phyloP scores from a whole-genome alignment of 2,329 filamentous ascomycete species.

The Cercospora sp. region DNA sequence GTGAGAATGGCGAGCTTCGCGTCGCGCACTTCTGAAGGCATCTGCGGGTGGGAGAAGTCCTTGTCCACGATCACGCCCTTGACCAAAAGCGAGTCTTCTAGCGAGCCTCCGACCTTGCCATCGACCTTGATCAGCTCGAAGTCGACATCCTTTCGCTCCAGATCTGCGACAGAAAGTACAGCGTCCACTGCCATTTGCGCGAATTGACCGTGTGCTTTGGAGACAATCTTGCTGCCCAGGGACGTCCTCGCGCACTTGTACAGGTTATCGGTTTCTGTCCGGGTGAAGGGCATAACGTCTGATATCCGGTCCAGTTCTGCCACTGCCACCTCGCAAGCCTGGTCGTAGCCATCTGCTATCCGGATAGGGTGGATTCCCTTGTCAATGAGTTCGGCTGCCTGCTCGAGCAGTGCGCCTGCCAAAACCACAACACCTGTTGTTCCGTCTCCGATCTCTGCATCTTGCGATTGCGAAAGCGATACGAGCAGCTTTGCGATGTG shows the following conservation, averaged over 20 bases:
- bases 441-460: conserved; percentile 97
- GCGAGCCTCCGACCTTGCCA: conserved; percentile 89
- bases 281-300: conserved; percentile 83
- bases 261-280: conserved; percentile 77
- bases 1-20: conserved; percentile 97
- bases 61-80: conserved; percentile 99
- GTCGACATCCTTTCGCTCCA: conserved; percentile 95
- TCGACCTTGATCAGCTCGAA: conserved; percentile 99
- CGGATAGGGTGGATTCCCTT: conserved; percentile 99
- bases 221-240: conserved; percentile 97
- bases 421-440: conserved; percentile 97
- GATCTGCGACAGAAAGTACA: conserved; percentile 90
- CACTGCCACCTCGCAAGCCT: conserved; percentile 95
- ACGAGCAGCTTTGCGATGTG: conserved; percentile 96
- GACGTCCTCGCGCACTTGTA: conserved; percentile 94
- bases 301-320: conserved; percentile 90
- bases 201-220: conserved; percentile 97
- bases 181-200: conserved; percentile 96
- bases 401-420: conserved; percentile 90
- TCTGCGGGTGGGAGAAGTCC: conserved; percentile 98
- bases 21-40: conserved; percentile 92
- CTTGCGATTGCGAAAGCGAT: conserved; percentile 96
- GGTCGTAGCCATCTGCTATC: conserved; percentile 97
- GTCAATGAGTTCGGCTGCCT: conserved; percentile 96
- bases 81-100: conserved; percentile 91